Percentiles rank a stretch among this genome's conserved stretches.
Evolutionary conservation across 805 yeast species (phyloP).

Genomic region (Tetrapisispora arboricola): DNA sequence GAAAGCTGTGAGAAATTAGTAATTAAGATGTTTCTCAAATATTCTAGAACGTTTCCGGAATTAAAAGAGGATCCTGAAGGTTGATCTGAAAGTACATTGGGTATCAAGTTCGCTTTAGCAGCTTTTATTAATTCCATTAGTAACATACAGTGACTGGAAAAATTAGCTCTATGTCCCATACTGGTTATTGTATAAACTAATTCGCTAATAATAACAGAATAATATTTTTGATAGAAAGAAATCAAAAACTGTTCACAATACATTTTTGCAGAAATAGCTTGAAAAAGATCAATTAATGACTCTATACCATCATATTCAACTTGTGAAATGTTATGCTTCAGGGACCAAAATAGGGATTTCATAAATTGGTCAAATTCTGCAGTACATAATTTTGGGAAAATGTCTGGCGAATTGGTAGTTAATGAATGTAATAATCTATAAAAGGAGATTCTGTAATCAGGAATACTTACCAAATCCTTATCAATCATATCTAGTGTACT

Average conservation of each 20-base stretch:
- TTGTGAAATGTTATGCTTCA: slow-evolving; percentile 88
- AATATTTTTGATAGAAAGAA: slow-evolving; percentile 76
- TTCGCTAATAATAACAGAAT: slow-evolving; percentile 74
- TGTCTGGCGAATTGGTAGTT: slow-evolving; percentile 53
- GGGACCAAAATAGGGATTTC: slow-evolving; percentile 92
- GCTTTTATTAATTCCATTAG: slow-evolving; percentile 68
- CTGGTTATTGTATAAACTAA: slow-evolving; percentile 85
- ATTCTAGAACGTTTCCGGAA: slow-evolving; percentile 61
- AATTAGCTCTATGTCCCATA: slow-evolving; percentile 91
- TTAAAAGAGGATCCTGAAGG: slow-evolving; percentile 62
- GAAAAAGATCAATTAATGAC: slow-evolving; percentile 60
- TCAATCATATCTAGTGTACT: slow-evolving; percentile 88
- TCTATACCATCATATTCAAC: slow-evolving; percentile 82
- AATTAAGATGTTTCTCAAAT: slow-evolving; percentile 60
- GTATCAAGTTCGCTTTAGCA: slow-evolving; percentile 59
- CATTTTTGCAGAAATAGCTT: not conserved
- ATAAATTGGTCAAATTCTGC: slow-evolving; percentile 78
- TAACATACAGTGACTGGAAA: slow-evolving; percentile 70
- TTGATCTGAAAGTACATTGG: slow-evolving; percentile 60
- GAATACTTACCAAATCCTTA: slow-evolving; percentile 84
- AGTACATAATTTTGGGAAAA: slow-evolving; percentile 71
- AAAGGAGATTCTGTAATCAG: slow-evolving; percentile 80
- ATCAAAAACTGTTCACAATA: slow-evolving; percentile 47
- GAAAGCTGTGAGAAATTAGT: slow-evolving; percentile 81
- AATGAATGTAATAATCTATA: slow-evolving; percentile 7